phyloP scores from a whole-genome alignment of 352 stramenopile genomes.

The Pythium sp. region DNA sequence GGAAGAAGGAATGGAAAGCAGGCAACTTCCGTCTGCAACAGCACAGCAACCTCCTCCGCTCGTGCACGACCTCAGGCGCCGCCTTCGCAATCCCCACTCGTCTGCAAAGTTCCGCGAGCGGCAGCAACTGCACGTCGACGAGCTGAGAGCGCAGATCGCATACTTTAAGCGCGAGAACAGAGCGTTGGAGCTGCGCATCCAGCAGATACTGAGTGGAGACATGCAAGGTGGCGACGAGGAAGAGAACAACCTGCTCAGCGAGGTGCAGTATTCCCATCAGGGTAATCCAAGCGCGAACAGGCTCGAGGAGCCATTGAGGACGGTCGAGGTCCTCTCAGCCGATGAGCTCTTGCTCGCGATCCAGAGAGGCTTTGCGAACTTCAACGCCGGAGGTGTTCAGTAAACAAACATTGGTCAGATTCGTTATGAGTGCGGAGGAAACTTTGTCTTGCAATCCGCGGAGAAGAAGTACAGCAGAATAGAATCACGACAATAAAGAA shows the following conservation, averaged over 20 bases:
- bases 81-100: slow-evolving; percentile 5
- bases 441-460: too few species aligned
- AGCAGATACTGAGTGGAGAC: background rate
- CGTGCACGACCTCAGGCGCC: background rate
- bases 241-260: too few species aligned
- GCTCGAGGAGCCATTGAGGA: background rate
- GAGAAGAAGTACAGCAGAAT: too few species aligned
- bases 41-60: too few species aligned
- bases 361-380: background rate
- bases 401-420: background rate
- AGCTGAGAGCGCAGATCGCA: slow-evolving; percentile 4
- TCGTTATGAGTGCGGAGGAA: too few species aligned
- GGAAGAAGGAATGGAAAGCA: too few species aligned
- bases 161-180: slow-evolving; percentile 5
- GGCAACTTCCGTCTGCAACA: too few species aligned
- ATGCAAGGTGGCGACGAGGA: background rate
- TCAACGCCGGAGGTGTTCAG: background rate
- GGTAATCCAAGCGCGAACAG: background rate
- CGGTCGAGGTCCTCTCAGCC: slow-evolving; percentile 8
- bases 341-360: slow-evolving; percentile 7
- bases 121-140: background rate
- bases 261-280: too few species aligned
- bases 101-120: slow-evolving; percentile 4
- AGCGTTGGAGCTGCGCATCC: background rate
- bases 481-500: too few species aligned